Percentiles rank a stretch among this genome's conserved stretches.
These are phyloP conservation scores for Esteya vermicola DNA, from an alignment of 2,329 filamentous ascomycete genomes.

Conservation along the genomic window DNA sequence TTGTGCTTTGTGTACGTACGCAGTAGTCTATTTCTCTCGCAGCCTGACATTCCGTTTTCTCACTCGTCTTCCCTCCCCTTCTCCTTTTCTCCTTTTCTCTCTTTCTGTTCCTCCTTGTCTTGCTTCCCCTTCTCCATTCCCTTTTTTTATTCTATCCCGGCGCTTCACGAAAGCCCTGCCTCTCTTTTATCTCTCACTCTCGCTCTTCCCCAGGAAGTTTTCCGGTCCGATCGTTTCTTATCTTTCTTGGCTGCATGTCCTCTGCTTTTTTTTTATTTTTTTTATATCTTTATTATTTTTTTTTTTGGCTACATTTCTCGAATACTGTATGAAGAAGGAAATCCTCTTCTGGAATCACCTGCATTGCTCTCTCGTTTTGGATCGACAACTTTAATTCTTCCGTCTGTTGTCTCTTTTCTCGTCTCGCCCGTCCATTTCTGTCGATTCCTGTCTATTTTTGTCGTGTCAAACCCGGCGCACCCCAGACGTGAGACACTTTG, in stretches of 20 bases:
- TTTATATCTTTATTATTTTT: no score
- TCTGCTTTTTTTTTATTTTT: not conserved
- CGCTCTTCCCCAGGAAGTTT: not conserved
- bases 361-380: no score
- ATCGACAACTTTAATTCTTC: constrained; percentile 7
- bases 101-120: not conserved
- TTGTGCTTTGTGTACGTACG: no score
- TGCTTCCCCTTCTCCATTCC: not conserved
- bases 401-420: no score
- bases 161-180: not conserved
- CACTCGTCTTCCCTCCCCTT: not conserved
- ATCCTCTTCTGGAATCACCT: no score
- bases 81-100: not conserved
- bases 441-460: constrained; percentile 1
- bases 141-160: not conserved
- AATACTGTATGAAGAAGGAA: not conserved
- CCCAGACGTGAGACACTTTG: constrained; percentile 3
- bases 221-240: not conserved
- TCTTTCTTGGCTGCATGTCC: not conserved
- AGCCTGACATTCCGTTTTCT: no score
- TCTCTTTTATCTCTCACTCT: not conserved
- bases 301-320: no score
- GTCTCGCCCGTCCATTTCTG: not conserved
- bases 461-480: not conserved
- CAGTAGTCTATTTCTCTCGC: no score